These are phyloP conservation scores for Allomyces macrogynus DNA, from an alignment of 192 early-diverging fungal species.

Conservation along the genomic window DNA sequence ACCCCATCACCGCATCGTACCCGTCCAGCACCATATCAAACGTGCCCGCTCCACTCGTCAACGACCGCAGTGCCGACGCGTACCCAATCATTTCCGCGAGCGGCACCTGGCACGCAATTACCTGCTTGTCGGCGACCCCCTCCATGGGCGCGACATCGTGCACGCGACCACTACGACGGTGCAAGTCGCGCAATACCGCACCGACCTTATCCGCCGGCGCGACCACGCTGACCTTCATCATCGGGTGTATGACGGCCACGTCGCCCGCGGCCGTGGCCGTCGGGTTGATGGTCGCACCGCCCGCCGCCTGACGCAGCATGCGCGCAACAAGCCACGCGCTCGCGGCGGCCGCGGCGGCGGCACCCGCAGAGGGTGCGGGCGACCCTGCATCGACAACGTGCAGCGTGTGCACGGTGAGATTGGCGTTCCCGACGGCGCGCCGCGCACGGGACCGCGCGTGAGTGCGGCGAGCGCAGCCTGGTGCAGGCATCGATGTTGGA, in stretches of 20 bases:
- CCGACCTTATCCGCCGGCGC: constrained; percentile 57
- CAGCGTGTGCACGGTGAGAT: constrained; percentile 10
- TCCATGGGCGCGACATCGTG: constrained; percentile 11
- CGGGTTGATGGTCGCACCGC: no score
- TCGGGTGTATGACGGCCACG: constrained; percentile 49
- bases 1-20: constrained; percentile 15
- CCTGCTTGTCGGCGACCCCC: constrained; percentile 15
- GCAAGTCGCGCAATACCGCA: constrained; percentile 53
- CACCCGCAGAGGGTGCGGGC: constrained; percentile 2
- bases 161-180: constrained; percentile 47
- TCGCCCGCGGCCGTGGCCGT: constrained; percentile 22
- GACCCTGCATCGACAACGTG: constrained; percentile 2
- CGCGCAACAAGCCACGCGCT: constrained; percentile 21
- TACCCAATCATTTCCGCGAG: constrained; percentile 72
- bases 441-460: not conserved
- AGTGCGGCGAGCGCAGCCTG: not conserved
- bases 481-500: no score
- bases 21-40: constrained; percentile 69
- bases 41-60: constrained; percentile 65
- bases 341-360: constrained; percentile 31
- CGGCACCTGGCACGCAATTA: constrained; percentile 44
- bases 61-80: constrained; percentile 50
- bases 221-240: constrained; percentile 52
- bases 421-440: constrained; percentile 4
- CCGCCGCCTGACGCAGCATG: no score